Evolutionary conservation across 164 flowering plant species (phyloP), one percentile per base, ranked within the genome.

Genomic region (Macadamia integrifolia): DNA sequence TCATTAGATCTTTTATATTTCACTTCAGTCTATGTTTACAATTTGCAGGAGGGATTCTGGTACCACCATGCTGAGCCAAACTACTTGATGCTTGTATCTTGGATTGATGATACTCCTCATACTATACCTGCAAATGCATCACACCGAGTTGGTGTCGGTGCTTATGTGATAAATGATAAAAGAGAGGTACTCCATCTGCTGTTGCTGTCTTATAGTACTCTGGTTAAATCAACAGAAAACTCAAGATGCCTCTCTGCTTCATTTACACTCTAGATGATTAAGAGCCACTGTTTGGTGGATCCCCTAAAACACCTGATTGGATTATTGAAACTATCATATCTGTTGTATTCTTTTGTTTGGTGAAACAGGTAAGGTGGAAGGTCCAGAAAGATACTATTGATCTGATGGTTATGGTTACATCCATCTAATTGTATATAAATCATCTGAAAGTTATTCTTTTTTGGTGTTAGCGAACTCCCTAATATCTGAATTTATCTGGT

Each of bases 11-110:
- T 23, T 52, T 40, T 61, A 28, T 58, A 29, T 64, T 58, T 13
- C 14, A 30, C 9, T 17, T 66, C 48, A 31, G n/a, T 61, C 3
- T 0, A 32, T 52, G 32, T 55, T 53, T 57, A 15, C 13, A 58
- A 52, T 49, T 65, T 69, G 60, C 78, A 83, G 86, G 84, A 77
- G 52, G 86, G 86, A 35, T 83, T 83, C 69, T 61, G 76, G 80
- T 81, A 79, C 68, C 84, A 81, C 68, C 83, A 81, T 76, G 83
- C 86, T 9, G 84, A 81, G 63, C 81, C 83, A 68, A 67, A 68
- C 28, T 77, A 83, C 72, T 58, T 83, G 69, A 81, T 83, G 87
- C 83, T 84, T 11, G 83, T 77, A 30, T 64, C 75, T 60, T 84
- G 87, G 87, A 78, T 84, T 70, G 80, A 85, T 57, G 74, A 78